Conservation (phyloP, 208 protist species). For the Balamuthia mandrillaris region DNA sequence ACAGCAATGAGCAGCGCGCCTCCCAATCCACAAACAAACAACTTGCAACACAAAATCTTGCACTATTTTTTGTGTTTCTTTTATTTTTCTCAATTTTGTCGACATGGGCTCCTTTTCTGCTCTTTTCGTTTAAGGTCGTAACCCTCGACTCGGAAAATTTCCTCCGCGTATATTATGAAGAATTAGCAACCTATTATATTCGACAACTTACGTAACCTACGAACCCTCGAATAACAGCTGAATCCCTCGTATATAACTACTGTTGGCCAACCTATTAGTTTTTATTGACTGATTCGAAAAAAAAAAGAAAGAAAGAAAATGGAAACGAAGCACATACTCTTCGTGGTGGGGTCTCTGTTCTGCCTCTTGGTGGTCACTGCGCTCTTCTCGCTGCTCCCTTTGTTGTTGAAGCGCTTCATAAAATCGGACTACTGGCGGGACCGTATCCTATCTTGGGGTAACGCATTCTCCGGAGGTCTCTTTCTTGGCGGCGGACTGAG, state of each 20-base stretch:
- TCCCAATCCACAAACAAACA: neutral
- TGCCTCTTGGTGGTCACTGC: neutral
- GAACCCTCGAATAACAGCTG: neutral
- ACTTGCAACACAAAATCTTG: neutral
- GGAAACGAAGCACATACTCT: neutral
- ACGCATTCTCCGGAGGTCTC: slow-evolving; percentile 34
- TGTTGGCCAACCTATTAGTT: neutral
- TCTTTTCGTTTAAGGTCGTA: neutral
- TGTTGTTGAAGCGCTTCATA: neutral
- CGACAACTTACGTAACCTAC: neutral
- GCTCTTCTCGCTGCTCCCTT: neutral
- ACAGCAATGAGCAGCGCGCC: neutral
- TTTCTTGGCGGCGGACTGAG: slow-evolving; percentile 26
- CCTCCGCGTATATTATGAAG: too few relatives aligned
- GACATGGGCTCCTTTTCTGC: neutral
- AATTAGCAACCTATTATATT: too few relatives aligned
- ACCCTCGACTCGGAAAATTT: too few relatives aligned
- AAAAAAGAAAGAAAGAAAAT: neutral
- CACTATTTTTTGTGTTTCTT: neutral
- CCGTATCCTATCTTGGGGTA: slow-evolving; percentile 16
- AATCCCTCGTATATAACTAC: neutral
- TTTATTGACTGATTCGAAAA: neutral
- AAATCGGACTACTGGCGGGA: neutral
- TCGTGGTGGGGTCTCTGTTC: neutral
- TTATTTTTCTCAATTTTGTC: neutral